A percentile compares a stretch with the other conserved stretches of the same genome.
Conservation (phyloP, 2,329 filamentous ascomycete species). For the Rhinocladiella similis region DNA sequence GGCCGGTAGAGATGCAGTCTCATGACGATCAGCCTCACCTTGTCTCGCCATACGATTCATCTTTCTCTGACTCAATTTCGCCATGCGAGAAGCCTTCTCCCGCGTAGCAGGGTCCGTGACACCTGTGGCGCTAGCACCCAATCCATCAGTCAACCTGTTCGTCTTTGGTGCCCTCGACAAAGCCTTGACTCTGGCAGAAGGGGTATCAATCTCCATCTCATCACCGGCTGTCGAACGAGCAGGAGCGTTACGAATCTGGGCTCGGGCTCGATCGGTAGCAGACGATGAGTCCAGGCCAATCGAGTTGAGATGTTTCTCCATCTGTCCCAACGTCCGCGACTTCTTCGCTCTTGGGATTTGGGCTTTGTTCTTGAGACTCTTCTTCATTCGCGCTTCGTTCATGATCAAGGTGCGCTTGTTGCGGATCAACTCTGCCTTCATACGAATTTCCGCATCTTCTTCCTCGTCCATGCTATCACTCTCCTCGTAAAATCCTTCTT, state of each 20-base stretch:
- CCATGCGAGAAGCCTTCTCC: slow-evolving; percentile 78
- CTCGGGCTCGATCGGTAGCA: slow-evolving; percentile 71
- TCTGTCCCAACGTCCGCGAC: slow-evolving; percentile 79
- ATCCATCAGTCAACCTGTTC: slow-evolving; percentile 46
- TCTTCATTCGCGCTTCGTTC: slow-evolving; percentile 93
- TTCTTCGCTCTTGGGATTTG: slow-evolving; percentile 82
- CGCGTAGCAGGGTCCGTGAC: slow-evolving; percentile 67
- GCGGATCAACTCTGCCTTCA: slow-evolving; percentile 92
- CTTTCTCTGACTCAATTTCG: slow-evolving; percentile 92
- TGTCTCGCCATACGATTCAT: slow-evolving; percentile 98
- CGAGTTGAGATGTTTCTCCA: slow-evolving; percentile 80
- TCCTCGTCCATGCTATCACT: slow-evolving; percentile 81
- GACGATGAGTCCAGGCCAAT: slow-evolving; percentile 82
- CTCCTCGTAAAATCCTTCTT: slow-evolving; percentile 90
- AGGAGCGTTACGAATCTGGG: slow-evolving; percentile 61
- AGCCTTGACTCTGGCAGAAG: slow-evolving; percentile 37
- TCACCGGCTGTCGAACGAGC: slow-evolving; percentile 66
- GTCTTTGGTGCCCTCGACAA: slow-evolving; percentile 69
- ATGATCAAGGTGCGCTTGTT: slow-evolving; percentile 91
- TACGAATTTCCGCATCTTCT: slow-evolving; percentile 80
- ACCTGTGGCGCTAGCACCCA: slow-evolving; percentile 70
- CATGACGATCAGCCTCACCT: slow-evolving; percentile 94
- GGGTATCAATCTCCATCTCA: slow-evolving; percentile 44
- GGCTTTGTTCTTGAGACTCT: slow-evolving; percentile 94
- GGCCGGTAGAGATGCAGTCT: slow-evolving; percentile 76